phyloP scores from a whole-genome alignment of 345 rosid species.

The Aquilaria malaccensis region DNA sequence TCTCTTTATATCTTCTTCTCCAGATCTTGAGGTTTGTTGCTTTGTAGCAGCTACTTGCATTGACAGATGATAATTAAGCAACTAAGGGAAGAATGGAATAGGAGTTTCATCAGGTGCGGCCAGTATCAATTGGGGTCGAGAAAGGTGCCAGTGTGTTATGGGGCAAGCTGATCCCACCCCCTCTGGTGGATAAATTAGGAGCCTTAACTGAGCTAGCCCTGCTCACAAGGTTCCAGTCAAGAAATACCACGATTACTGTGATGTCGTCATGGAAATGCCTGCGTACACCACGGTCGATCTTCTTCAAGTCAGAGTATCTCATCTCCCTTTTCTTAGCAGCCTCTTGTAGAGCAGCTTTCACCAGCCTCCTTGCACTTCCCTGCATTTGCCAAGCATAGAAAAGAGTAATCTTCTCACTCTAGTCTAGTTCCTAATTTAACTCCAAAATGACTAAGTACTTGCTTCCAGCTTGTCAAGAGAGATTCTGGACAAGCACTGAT shows the following conservation, averaged over 20 bases:
- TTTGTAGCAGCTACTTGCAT: slow-evolving; percentile 33
- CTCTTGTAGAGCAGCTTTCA: slow-evolving; percentile 76
- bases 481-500: no score
- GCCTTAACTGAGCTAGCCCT: slow-evolving; percentile 38
- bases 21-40: slow-evolving; percentile 2
- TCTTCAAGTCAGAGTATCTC: slow-evolving; percentile 93
- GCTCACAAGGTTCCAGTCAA: slow-evolving; percentile 57
- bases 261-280: slow-evolving; percentile 96
- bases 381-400: slow-evolving; percentile 21
- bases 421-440: no score
- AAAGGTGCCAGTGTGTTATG: slow-evolving; percentile 52
- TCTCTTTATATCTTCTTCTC: no score
- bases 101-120: slow-evolving; percentile 18
- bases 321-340: slow-evolving; percentile 95
- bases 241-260: slow-evolving; percentile 74
- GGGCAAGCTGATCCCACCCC: slow-evolving; percentile 61
- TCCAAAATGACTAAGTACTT: no score
- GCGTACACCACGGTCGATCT: slow-evolving; percentile 87
- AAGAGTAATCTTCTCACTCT: not conserved
- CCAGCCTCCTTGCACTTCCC: slow-evolving; percentile 80
- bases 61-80: slow-evolving; percentile 31
- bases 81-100: not conserved
- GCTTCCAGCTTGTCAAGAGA: no score
- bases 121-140: slow-evolving; percentile 41
- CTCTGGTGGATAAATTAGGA: slow-evolving; percentile 48